Evolutionary conservation across 495 filamentous ascomycete species (phyloP), one percentile per base, ranked within the genome.

Genomic region (Trypethelium eluteriae): DNA sequence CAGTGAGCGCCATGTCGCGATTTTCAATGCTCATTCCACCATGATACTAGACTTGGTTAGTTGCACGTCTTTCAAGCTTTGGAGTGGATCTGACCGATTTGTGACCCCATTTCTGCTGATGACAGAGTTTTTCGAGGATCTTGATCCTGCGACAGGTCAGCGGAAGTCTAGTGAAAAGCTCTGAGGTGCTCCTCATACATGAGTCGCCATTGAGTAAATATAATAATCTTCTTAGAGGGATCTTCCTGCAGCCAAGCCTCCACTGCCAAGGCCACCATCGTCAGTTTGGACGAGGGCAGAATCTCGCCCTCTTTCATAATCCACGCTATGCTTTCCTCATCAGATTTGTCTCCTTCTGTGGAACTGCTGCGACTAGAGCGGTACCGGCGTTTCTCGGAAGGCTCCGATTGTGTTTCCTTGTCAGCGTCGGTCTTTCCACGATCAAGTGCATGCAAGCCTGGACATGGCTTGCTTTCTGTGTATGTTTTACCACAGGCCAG

Each of bases 241-340:
- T 73, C 70, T 38, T 75, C 71, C 3, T 67, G 34, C 5, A 78
- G 14, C 77, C 78, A 79, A 38, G 75, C 72, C 16, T 76, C 53
- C 9, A 79, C 62, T 59, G 77, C 72, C 4, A 74, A 74, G 49
- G 77, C 77, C 63, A 76, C 65, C 2, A 74, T 76, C n/a, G 70
- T 41, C 5, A 75, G 75, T 63, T 80, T 80, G 2, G 78, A 69
- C 9, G 67, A 72, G 1, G 76, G 76, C 34, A 78, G 64, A 10
- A 78, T 66, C 11, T 68, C 63, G 59, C 75, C 76, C 4, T 66
- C 61, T 46, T 76, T 64, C 5, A 59, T 59, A 25, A 79, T 71
- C 78, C 77, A 79, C 47, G 72, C 63, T 32, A 68, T 39, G n/a
- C 64, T 65, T 4, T 53, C 63, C 16, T 53, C 49, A 3, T 49